Percentiles rank a stretch among this genome's conserved stretches.
These are phyloP conservation scores for Pelargonium australe DNA, from an alignment of 441 rosid species.

Conservation along the genomic window DNA sequence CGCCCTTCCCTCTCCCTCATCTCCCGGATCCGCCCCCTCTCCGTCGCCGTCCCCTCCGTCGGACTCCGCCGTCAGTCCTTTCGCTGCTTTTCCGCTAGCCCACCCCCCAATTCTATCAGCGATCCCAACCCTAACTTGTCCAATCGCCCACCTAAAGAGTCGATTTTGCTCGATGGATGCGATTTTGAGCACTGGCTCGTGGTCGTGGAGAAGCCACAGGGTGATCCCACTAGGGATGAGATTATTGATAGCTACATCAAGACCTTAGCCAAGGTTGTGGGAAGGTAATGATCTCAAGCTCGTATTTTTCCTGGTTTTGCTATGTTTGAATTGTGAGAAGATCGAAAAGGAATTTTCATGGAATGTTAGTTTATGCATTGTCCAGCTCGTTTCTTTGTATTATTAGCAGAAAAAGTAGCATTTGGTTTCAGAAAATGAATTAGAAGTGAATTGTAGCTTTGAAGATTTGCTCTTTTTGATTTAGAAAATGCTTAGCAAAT, in stretches of 20 bases:
- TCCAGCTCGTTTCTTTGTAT: neutral
- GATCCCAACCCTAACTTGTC: constrained; percentile 74
- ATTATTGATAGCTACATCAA: constrained; percentile 64
- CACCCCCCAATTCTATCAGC: constrained; percentile 50
- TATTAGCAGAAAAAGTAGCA: neutral
- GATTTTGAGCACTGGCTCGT: constrained; percentile 92
- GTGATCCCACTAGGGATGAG: constrained; percentile 65
- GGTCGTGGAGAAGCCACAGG: constrained; percentile 64
- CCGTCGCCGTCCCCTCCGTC: constrained; percentile 18
- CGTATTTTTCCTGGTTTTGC: neutral
- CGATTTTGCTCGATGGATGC: constrained; percentile 77
- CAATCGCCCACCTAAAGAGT: constrained; percentile 75
- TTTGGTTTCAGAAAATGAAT: neutral
- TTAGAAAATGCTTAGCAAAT: neutral
- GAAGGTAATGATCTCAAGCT: constrained; percentile 39
- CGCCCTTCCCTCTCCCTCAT: constrained; percentile 18
- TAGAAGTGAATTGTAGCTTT: neutral
- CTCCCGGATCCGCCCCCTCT: constrained; percentile 17
- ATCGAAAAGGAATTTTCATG: neutral
- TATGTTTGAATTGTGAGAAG: neutral
- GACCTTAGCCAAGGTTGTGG: constrained; percentile 54
- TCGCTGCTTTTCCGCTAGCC: constrained; percentile 38
- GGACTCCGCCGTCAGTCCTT: constrained; percentile 2
- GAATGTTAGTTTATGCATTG: neutral
- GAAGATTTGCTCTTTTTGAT: neutral